Evolutionary conservation across 108 stramenopile genomes (phyloP), one percentile per base, ranked within the genome.

Genomic region (Cyclotella choctawhatcheeana): DNA sequence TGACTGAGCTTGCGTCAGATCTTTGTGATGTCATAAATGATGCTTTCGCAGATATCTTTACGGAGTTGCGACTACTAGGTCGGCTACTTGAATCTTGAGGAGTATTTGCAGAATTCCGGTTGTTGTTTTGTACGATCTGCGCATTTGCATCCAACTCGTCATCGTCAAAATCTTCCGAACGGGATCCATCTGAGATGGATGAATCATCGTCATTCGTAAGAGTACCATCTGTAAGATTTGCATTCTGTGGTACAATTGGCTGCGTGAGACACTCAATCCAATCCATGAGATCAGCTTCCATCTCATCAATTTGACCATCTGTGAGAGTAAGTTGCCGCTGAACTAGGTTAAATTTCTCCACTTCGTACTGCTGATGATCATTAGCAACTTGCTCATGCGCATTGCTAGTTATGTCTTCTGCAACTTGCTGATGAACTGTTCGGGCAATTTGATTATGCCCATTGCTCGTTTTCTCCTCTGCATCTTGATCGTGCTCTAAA

Each of bases 251-350:
- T 29, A 2, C 29, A n/a, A 56, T 31, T 10, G 8, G 5, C n/a
- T 56, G 13, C 12, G 55, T 30, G 1, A 4, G 14, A 31, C 20
- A 30, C 30, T 56, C 55, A 30, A 30, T 13, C 29, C 30, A 56
- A 56, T 30, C 29, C 13, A 56, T 27, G 1, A 56, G n/a, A 30
- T 56, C 55, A 6, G 55, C 27, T 31, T 56, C 55, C 55, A 56
- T 56, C 29, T 56, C 55, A 31, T 56, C 55, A 30, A 56, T 30
- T 30, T 56, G 55, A 2, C 2, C 3, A 13, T 56, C 55, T 3
- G 55, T 30, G 55, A 56, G 31, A n/a, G 31, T 6, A 2, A 56
- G 14, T 29, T 27, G 5, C 14, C 16, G 17, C 17, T 48, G 47
- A n/a, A 4, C 18, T 10, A 4, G 4, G 8, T n/a, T 48, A 4